phyloP scores from a whole-genome alignment of 2,329 filamentous ascomycete species.

The Stagonosporopsis chrysanthemi region DNA sequence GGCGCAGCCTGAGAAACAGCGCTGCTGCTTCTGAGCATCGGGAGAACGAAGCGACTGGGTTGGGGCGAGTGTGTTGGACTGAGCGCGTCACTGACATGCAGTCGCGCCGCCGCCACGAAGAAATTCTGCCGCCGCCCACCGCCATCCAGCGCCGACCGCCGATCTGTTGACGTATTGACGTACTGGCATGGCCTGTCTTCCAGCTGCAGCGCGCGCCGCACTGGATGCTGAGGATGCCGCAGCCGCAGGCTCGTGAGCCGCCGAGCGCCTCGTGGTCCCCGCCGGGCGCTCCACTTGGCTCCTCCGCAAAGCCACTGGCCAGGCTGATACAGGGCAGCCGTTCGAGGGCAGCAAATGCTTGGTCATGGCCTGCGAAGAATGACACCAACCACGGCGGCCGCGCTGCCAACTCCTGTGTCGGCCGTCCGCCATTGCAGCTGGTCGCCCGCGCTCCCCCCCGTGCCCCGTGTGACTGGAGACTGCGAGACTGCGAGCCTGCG shows the following conservation, averaged over 20 bases:
- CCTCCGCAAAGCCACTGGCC: slow-evolving; percentile 2
- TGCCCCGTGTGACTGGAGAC: no score
- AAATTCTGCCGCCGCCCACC: slow-evolving; percentile 15
- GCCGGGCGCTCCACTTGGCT: slow-evolving; percentile 10
- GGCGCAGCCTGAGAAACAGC: slow-evolving; percentile 27
- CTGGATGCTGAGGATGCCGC: neutral
- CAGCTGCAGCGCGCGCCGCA: neutral
- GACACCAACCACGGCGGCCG: slow-evolving; percentile 12
- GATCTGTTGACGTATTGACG: slow-evolving; percentile 6
- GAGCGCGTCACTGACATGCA: slow-evolving; percentile 12
- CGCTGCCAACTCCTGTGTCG: slow-evolving; percentile 7
- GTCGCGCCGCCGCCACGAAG: slow-evolving; percentile 5
- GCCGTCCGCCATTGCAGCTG: neutral
- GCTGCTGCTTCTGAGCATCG: slow-evolving; percentile 38
- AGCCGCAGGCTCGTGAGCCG: slow-evolving; percentile 2
- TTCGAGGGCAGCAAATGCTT: slow-evolving; percentile 1
- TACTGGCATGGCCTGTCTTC: neutral
- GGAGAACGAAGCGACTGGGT: neutral
- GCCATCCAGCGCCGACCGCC: slow-evolving; percentile 6
- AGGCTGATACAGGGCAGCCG: slow-evolving; percentile 15
- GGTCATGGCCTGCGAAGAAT: slow-evolving; percentile 19
- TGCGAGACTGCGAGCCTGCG: neutral
- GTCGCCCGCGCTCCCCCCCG: neutral
- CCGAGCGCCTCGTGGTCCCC: slow-evolving; percentile 10
- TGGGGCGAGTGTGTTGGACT: neutral